phyloP scores from a whole-genome alignment of 2,329 filamentous ascomycete genomes.

The Zalaria obscura region DNA sequence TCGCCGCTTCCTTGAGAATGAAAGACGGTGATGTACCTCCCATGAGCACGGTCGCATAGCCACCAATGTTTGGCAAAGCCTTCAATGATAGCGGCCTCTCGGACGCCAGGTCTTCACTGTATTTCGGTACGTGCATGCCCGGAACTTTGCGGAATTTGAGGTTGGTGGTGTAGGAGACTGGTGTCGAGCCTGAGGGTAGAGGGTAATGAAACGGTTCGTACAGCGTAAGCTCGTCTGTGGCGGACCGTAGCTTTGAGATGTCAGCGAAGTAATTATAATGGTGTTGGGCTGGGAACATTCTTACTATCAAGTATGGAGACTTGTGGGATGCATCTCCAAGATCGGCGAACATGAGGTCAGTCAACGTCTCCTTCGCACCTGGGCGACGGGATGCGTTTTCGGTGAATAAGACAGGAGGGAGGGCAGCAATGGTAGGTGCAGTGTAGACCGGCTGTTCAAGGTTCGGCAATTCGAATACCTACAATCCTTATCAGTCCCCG shows the following conservation, averaged over 20 bases:
- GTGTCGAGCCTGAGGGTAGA: conserved; percentile 18
- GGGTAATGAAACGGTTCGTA: conserved; percentile 63
- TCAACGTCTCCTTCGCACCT: conserved; percentile 56
- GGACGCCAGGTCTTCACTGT: conserved; percentile 32
- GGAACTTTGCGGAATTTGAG: conserved; percentile 65
- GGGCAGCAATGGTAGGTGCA: conserved; percentile 61
- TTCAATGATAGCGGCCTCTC: conserved; percentile 40
- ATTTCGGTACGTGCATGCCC: conserved; percentile 52
- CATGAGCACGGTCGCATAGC: conserved; percentile 71
- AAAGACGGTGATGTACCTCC: conserved; percentile 69
- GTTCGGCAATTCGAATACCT: conserved; percentile 67
- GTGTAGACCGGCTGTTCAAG: conserved; percentile 57
- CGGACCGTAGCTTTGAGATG: conserved; percentile 53
- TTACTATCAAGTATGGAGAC: conserved; percentile 69
- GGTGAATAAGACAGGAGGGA: conserved; percentile 60
- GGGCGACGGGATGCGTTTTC: conserved; percentile 59
- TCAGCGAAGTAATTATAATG: not conserved
- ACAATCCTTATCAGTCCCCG: conserved; percentile 1
- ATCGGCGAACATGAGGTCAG: conserved; percentile 71
- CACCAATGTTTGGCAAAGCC: conserved; percentile 50
- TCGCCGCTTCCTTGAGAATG: conserved; percentile 68
- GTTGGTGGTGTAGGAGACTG: conserved; percentile 35
- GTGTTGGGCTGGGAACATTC: conserved; percentile 14
- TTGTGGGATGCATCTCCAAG: conserved; percentile 61
- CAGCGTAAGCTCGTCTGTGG: conserved; percentile 68